Percentiles rank a stretch among this genome's conserved stretches.
Conservation (phyloP, 176 grass and related monocot genomes). For the Coix lacrymajobi region DNA sequence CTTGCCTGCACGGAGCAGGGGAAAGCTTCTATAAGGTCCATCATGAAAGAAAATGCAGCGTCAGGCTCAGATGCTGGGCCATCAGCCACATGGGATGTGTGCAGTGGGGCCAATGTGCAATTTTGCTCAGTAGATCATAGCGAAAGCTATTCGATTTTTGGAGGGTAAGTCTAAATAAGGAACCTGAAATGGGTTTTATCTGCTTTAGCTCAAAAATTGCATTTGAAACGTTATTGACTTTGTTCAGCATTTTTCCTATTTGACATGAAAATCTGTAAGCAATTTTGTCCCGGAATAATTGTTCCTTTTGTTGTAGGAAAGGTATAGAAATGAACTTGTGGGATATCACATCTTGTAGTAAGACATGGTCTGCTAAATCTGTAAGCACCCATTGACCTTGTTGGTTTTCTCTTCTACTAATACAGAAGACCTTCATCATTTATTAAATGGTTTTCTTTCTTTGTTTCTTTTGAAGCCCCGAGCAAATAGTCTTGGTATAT, state of each 20-base stretch:
- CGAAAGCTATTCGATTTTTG: constrained; percentile 78
- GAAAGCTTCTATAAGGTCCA: constrained; percentile 60
- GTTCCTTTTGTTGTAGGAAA: constrained; percentile 49
- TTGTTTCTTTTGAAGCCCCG: constrained; percentile 54
- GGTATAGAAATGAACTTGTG: constrained; percentile 82
- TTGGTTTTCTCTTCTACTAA: not conserved
- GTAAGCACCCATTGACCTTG: constrained; percentile 43
- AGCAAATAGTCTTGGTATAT: constrained; percentile 80
- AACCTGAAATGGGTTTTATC: not conserved
- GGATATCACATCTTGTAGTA: constrained; percentile 69
- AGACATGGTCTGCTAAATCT: constrained; percentile 86
- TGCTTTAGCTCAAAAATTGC: not conserved
- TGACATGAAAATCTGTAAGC: not conserved
- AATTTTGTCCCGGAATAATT: not conserved
- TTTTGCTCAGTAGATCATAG: constrained; percentile 66
- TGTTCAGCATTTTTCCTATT: not conserved
- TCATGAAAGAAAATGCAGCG: constrained; percentile 34
- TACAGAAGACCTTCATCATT: not conserved
- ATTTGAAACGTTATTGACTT: not conserved
- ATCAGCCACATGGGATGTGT: constrained; percentile 66
- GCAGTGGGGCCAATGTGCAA: constrained; percentile 51
- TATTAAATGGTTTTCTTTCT: constrained; percentile 19
- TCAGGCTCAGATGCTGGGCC: constrained; percentile 35
- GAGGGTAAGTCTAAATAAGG: constrained; percentile 60
- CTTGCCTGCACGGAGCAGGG: constrained; percentile 78